phyloP scores from a whole-genome alignment of 352 stramenopile genomes.

The Globisporangium polare region DNA sequence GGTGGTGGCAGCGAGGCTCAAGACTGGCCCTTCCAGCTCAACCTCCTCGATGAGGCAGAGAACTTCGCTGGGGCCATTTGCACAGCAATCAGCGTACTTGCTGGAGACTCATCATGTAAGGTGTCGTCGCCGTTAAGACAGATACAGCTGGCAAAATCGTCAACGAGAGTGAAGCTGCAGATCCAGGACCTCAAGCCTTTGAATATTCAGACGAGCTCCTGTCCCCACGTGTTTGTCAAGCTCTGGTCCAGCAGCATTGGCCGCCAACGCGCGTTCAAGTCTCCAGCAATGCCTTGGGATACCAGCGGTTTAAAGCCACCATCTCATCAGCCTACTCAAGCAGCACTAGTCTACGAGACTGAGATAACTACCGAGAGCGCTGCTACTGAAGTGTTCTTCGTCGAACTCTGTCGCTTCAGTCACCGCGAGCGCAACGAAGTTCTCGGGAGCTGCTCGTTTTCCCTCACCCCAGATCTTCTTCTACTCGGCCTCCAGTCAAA shows the following conservation, averaged over 20 bases:
- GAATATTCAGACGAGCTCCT: not conserved
- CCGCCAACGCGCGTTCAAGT: not conserved
- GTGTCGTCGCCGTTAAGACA: not conserved
- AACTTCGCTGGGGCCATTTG: conserved; percentile 1
- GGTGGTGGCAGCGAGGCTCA: not conserved
- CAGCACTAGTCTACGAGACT: not conserved
- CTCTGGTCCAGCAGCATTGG: conserved; percentile 14
- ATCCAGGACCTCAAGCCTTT: conserved; percentile 6
- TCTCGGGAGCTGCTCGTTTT: conserved; percentile 6
- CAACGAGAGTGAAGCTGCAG: not conserved
- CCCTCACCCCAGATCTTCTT: not conserved
- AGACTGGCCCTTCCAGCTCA: not conserved
- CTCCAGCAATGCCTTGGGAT: not conserved
- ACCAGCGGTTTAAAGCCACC: not conserved
- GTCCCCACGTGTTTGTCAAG: conserved; percentile 1
- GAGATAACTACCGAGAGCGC: not conserved
- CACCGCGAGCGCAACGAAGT: conserved; percentile 8
- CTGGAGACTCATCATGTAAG: not conserved
- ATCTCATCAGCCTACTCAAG: not conserved
- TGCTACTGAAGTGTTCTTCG: conserved; percentile 9
- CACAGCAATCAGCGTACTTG: not conserved
- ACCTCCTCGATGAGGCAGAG: conserved; percentile 1
- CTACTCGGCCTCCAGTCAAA: not conserved
- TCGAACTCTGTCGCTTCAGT: conserved; percentile 16
- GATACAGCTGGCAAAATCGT: not conserved